Percentiles rank a stretch among this genome's conserved stretches.
Conservation (phyloP, 495 filamentous ascomycete genomes). For the Xylaria bambusicola region DNA sequence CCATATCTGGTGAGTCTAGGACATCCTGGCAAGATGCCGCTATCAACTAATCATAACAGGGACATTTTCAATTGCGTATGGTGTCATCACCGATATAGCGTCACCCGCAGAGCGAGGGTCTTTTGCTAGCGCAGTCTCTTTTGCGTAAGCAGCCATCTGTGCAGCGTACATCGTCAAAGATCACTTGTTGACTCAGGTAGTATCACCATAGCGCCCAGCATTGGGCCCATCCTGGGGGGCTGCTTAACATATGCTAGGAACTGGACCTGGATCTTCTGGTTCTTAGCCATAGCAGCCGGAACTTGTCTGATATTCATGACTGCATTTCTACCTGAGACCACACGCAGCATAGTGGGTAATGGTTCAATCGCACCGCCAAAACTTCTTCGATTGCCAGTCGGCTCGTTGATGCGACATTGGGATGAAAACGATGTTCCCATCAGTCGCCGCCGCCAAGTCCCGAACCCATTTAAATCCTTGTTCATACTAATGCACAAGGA, state of each 20-base stretch:
- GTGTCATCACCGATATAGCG: slow-evolving; percentile 43
- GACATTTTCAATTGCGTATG: slow-evolving; percentile 31
- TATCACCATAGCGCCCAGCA: slow-evolving; percentile 25
- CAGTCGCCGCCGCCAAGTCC: slow-evolving; percentile 13
- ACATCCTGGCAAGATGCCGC: too few relatives aligned
- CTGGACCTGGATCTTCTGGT: slow-evolving; percentile 52
- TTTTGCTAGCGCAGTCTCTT: slow-evolving; percentile 41
- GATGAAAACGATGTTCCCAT: background rate
- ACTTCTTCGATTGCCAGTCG: background rate
- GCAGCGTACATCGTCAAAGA: slow-evolving; percentile 5
- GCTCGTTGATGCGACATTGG: background rate
- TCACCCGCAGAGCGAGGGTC: slow-evolving; percentile 47
- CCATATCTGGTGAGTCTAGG: slow-evolving; percentile 37
- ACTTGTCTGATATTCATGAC: slow-evolving; percentile 26
- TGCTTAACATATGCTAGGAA: slow-evolving; percentile 39
- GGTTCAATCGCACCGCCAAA: background rate
- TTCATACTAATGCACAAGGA: slow-evolving; percentile 20
- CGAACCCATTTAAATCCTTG: slow-evolving; percentile 29
- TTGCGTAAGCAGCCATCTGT: slow-evolving; percentile 14
- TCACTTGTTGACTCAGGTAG: background rate
- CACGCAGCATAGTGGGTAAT: slow-evolving; percentile 20
- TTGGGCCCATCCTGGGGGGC: slow-evolving; percentile 48
- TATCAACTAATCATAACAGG: background rate
- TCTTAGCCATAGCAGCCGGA: slow-evolving; percentile 18
- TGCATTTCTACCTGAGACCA: slow-evolving; percentile 39